These are phyloP conservation scores for Chromera velia DNA, from an alignment of 73 alveolate genomes.

Conservation along the genomic window DNA sequence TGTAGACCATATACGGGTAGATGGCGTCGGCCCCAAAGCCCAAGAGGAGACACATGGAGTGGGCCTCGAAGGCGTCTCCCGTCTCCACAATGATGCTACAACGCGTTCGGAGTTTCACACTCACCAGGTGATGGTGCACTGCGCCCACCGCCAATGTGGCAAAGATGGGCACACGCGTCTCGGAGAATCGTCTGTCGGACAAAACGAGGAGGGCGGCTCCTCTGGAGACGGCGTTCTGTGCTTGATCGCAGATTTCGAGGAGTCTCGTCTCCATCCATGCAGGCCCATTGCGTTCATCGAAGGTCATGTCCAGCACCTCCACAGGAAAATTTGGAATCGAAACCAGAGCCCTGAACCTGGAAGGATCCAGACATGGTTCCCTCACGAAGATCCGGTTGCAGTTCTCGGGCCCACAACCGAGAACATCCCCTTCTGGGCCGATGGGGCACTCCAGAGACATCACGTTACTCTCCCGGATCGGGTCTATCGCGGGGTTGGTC, in stretches of 20 bases:
- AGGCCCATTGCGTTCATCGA: not conserved
- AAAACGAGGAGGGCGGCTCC: not conserved
- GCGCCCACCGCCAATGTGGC: constrained; percentile 35
- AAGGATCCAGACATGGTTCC: not conserved
- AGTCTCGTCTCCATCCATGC: not conserved
- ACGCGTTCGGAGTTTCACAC: constrained; percentile 28
- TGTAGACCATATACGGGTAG: constrained; percentile 38
- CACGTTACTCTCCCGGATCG: constrained; percentile 31
- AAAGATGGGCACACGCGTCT: constrained; percentile 30
- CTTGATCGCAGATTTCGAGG: not conserved
- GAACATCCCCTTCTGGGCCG: constrained; percentile 24
- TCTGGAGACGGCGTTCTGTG: not conserved
- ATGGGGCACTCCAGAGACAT: constrained; percentile 36
- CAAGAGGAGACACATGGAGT: constrained; percentile 33
- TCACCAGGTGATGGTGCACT: constrained; percentile 27
- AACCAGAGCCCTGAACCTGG: not conserved
- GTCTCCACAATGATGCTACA: constrained; percentile 25
- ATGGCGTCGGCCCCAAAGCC: constrained; percentile 50
- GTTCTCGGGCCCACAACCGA: constrained; percentile 12
- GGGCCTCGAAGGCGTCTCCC: constrained; percentile 31
- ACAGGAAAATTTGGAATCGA: not conserved
- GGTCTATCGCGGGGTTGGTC: constrained; percentile 41
- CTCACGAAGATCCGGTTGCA: not conserved
- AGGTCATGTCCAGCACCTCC: not conserved
- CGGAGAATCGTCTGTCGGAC: constrained; percentile 22